Base-by-base conservation (phyloP, 306 rosid genomes). In the Rosa persica region DNA sequence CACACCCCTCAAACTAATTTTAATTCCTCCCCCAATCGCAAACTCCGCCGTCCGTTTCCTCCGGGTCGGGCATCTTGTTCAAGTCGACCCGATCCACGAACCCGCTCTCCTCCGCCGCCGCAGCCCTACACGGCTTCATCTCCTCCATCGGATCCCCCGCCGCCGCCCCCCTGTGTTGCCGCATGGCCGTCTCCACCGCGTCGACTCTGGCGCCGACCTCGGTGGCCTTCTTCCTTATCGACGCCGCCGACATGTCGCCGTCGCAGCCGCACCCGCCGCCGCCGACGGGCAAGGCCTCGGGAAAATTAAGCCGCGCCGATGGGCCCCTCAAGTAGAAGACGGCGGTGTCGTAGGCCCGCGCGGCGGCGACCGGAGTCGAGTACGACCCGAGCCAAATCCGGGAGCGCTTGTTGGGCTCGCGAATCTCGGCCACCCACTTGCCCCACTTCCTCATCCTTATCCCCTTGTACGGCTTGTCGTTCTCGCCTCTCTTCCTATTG, bases 391-490 rank as follows among this genome's bases (percentile, higher is more conserved):
- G 90, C 99, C 99, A 96, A 85, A 96, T 93, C 85, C 99, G 57
- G 0, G 99, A 96, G 12, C 99, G 98, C 81, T 96, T 96, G 72
- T 91, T 96, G 22, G 99, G 99, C 71, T 96, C 99, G 38, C 99
- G 81, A 85, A 96, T 96, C 89, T 96, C 99, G 39, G 98, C 99
- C 66, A 96, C 99, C 99, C 99, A 96, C 81, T 96, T 96, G 0
- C 99, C 99, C 99, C 99, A 96, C 94, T 96, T 96, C 67, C 99
- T 88, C 99, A 96, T 96, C 90, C 99, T 82, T 74, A 96, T 96
- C 87, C 99, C 99, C 85, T 96, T 96, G 91, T 84, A 96, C 55
- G 90, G 90, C 85, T 90, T 91, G 82, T 90, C 96, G 20, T 43
- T 61, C 40, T 77, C 75, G 8, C 74, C 87, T 71, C 89, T 62